A percentile compares a stretch with the other conserved stretches of the same genome.
These are phyloP conservation scores for Didymella sp. DNA, from an alignment of 2,329 filamentous ascomycete genomes.

Conservation along the genomic window DNA sequence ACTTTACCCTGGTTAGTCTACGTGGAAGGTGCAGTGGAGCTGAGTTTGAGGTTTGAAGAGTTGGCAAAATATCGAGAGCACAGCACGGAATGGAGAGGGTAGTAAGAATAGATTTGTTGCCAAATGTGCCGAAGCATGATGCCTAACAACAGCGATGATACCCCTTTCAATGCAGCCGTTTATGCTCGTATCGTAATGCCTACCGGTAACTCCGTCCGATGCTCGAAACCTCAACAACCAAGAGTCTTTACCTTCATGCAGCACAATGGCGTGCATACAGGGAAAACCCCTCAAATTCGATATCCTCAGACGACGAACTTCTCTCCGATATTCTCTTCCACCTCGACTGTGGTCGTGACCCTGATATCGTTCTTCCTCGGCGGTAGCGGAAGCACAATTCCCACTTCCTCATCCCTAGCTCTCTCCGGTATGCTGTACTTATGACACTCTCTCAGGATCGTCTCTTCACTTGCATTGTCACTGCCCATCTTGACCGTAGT, in stretches of 20 bases:
- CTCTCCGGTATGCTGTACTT: constrained; percentile 14
- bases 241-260: not conserved
- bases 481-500: constrained; percentile 32
- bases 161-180: not conserved
- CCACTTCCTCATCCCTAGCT: not conserved
- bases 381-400: not conserved
- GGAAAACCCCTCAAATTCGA: not conserved
- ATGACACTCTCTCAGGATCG: constrained; percentile 30
- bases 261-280: not conserved
- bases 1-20: no score
- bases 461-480: constrained; percentile 39
- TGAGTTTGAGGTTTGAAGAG: not conserved
- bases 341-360: constrained; percentile 17
- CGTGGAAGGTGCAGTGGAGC: not conserved
- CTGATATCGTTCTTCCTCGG: constrained; percentile 14
- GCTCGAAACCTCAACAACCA: not conserved
- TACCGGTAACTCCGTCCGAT: constrained; percentile 1
- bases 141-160: not conserved
- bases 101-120: not conserved
- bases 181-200: not conserved
- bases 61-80: not conserved
- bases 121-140: not conserved
- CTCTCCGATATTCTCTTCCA: constrained; percentile 16
- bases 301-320: constrained; percentile 10
- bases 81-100: not conserved